Conservation (phyloP, 768 basidiomycete species). For the Mycena capillaripes region DNA sequence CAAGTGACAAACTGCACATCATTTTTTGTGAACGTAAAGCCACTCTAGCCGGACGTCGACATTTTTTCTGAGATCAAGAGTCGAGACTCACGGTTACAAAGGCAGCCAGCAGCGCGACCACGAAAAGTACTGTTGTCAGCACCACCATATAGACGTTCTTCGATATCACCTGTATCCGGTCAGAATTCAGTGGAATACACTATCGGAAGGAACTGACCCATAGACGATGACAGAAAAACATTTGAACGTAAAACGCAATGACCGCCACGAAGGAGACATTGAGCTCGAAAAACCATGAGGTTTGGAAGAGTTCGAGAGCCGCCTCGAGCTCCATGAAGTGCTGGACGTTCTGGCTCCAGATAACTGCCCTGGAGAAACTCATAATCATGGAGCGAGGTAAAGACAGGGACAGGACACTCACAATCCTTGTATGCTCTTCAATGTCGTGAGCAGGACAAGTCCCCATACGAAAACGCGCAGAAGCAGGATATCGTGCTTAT, state of each 20-base stretch:
- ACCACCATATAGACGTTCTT: background rate
- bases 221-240: background rate
- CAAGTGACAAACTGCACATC: background rate
- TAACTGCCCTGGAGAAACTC: background rate
- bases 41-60: background rate
- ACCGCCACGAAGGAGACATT: background rate
- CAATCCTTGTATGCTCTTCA: background rate
- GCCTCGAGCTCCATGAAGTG: background rate
- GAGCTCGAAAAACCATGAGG: background rate
- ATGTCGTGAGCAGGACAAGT: background rate
- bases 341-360: background rate
- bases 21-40: background rate
- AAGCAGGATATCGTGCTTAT: background rate
- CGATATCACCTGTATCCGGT: background rate
- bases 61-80: background rate
- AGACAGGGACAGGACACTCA: background rate
- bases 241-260: conserved; percentile 2
- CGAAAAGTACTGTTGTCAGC: background rate
- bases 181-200: background rate
- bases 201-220: background rate
- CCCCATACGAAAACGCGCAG: background rate
- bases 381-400: background rate
- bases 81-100: background rate
- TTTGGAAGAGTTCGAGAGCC: background rate
- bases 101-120: background rate